These are phyloP conservation scores for Apostasia shenzhenica DNA, from an alignment of 106 monocot genomes.

Conservation along the genomic window DNA sequence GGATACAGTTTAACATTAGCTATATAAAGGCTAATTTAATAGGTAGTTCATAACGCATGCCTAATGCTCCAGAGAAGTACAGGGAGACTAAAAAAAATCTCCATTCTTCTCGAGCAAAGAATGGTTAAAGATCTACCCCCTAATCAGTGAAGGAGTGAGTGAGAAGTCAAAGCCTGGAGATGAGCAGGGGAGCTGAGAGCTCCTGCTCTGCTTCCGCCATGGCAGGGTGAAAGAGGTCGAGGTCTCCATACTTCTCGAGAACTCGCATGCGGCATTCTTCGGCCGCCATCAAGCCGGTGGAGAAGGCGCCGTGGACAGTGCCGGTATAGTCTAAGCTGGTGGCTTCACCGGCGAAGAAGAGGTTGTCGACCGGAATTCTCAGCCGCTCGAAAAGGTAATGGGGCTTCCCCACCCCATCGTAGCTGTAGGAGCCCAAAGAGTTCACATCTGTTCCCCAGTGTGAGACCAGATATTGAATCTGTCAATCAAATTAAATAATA, in stretches of 20 bases:
- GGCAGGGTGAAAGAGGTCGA: conserved; percentile 44
- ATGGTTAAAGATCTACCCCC: background rate
- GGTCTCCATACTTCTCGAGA: conserved; percentile 50
- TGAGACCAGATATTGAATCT: conserved; percentile 87
- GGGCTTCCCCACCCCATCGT: conserved; percentile 62
- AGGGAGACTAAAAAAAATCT: too few species aligned
- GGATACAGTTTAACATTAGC: too few species aligned
- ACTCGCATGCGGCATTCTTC: conserved; percentile 88
- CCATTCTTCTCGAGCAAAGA: too few species aligned
- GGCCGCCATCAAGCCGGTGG: conserved; percentile 82
- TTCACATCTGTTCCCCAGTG: conserved; percentile 84
- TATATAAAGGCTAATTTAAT: too few species aligned
- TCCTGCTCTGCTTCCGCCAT: conserved; percentile 37
- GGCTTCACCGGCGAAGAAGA: conserved; percentile 96
- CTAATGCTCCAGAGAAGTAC: background rate
- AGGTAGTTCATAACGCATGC: background rate
- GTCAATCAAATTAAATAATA: conserved; percentile 1
- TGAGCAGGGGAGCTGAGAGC: conserved; percentile 64
- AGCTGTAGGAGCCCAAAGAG: conserved; percentile 82
- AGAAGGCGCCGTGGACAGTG: conserved; percentile 85
- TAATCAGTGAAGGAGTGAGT: background rate
- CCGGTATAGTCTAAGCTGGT: conserved; percentile 81
- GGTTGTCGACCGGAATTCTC: conserved; percentile 91
- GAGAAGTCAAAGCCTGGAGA: conserved; percentile 59
- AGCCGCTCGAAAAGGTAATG: conserved; percentile 67